Conservation (phyloP, 106 monocot genomes). For the Acanthochlamys bracteata region DNA sequence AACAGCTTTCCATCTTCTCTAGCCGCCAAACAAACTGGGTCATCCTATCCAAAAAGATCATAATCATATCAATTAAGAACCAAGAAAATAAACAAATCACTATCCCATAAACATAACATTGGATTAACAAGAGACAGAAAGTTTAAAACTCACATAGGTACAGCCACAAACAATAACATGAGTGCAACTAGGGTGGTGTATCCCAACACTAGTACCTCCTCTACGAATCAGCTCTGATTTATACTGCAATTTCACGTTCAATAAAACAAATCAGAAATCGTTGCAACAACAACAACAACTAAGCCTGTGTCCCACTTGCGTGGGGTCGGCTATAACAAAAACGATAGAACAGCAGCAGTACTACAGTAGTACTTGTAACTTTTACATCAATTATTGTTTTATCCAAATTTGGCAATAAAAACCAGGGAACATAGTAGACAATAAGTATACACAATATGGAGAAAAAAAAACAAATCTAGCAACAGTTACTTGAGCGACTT, state of each 20-base stretch:
- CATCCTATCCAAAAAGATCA: constrained; percentile 36
- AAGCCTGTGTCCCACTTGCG: no score
- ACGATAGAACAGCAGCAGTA: no score
- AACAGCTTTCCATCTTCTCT: constrained; percentile 62
- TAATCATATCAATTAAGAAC: neutral
- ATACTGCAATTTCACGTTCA: constrained; percentile 40
- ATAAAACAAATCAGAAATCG: neutral
- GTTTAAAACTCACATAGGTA: constrained; percentile 38
- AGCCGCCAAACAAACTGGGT: constrained; percentile 71
- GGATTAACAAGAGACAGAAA: neutral
- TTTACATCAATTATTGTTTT: no score
- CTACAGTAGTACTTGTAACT: no score
- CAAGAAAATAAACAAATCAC: no score
- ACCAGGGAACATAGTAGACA: neutral
- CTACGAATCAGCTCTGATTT: constrained; percentile 58
- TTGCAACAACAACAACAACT: neutral
- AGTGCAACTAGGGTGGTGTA: constrained; percentile 55
- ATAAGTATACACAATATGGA: neutral
- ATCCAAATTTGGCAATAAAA: no score
- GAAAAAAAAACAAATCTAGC: neutral
- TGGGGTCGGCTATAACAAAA: no score
- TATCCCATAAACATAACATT: neutral
- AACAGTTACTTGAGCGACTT: neutral
- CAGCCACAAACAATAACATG: constrained; percentile 70
- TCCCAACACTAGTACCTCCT: constrained; percentile 56